Evolutionary conservation across 371 early-diverging fungal species (phyloP), one percentile per base, ranked within the genome.

Genomic region (Rhizopus delemar): DNA sequence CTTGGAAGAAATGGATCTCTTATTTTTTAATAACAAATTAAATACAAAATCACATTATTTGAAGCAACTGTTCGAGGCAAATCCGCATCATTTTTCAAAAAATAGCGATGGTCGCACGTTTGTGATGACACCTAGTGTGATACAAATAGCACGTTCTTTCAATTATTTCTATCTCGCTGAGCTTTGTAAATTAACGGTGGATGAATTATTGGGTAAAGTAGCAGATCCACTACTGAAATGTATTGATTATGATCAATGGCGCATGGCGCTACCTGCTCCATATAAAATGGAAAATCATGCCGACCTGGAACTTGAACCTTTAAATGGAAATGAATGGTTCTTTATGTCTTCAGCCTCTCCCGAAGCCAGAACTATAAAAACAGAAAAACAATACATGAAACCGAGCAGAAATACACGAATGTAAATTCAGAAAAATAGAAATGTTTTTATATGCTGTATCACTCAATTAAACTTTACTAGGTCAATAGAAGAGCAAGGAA

Each of bases 131-230:
- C 38, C 41, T 8, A 65, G 39, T 5, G 54, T 70, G 32, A 51
- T 65, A 22, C 49, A 56, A 9, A 63, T 75, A n/a, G 75, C 75
- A 16, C 59, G 70, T 8, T 43, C 49, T 2, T 66, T 63, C 36
- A 65, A 69, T 46, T 36, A 60, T 29, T 64, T 62, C 52, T 64
- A 53, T 41, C 57, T 76, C 3, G 76, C 73, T 33, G 76, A 76
- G 53, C 60, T 76, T 29, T 70, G 71, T 62, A 63, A 66, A 53
- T 60, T 76, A 13, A 49, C 59, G n/a, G 34, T 35, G 11, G 41
- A 60, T 36, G 71, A 76, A 52, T 51, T 76, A 9, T 41, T 66
- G 38, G 62, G 54, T 53, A 58, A 67, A 41, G 66, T 71, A 4
- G 63, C 69, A 12, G 70, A 66, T 33, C 73, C 76, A 9, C 36